Percentiles rank a stretch among this genome's conserved stretches.
These are phyloP conservation scores for Arthrobotrys conoides DNA, from an alignment of 2,329 filamentous ascomycete species.

Conservation along the genomic window DNA sequence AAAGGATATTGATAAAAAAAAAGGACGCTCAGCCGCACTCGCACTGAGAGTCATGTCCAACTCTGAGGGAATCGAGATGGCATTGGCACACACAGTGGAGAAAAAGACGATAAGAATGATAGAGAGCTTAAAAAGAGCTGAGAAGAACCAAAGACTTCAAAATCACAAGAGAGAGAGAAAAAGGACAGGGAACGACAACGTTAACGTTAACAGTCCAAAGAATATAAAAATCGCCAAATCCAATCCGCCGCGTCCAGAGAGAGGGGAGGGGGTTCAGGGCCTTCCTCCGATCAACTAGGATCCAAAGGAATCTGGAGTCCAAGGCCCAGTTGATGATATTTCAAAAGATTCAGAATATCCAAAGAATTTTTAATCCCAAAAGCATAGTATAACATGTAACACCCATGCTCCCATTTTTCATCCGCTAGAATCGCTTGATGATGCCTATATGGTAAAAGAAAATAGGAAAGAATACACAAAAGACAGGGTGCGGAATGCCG, in stretches of 20 bases:
- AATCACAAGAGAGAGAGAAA: not conserved
- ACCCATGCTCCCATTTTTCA: conserved; percentile 61
- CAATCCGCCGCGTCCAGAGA: conserved; percentile 8
- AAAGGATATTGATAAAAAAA: no score
- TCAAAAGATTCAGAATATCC: conserved; percentile 43
- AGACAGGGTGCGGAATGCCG: not conserved
- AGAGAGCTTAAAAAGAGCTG: not conserved
- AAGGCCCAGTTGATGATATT: conserved; percentile 12
- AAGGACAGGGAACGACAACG: conserved; percentile 10
- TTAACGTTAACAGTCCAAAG: conserved; percentile 23
- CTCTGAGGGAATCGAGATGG: conserved; percentile 4
- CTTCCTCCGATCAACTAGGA: conserved; percentile 16
- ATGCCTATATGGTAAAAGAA: conserved; percentile 57
- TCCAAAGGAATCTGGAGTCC: not conserved
- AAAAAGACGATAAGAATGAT: conserved; percentile 7
- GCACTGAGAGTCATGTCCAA: conserved; percentile 3
- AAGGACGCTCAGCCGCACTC: conserved; percentile 8
- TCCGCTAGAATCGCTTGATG: conserved; percentile 58
- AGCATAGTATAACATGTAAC: conserved; percentile 61
- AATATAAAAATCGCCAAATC: conserved; percentile 26
- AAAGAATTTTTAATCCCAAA: conserved; percentile 58
- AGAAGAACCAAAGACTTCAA: not conserved
- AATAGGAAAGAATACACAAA: conserved; percentile 39
- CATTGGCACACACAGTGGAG: conserved; percentile 8
- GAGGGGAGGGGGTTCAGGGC: not conserved